Evolutionary conservation across 2,329 filamentous ascomycete genomes (phyloP).

Genomic region (Fusarium scirpi): DNA sequence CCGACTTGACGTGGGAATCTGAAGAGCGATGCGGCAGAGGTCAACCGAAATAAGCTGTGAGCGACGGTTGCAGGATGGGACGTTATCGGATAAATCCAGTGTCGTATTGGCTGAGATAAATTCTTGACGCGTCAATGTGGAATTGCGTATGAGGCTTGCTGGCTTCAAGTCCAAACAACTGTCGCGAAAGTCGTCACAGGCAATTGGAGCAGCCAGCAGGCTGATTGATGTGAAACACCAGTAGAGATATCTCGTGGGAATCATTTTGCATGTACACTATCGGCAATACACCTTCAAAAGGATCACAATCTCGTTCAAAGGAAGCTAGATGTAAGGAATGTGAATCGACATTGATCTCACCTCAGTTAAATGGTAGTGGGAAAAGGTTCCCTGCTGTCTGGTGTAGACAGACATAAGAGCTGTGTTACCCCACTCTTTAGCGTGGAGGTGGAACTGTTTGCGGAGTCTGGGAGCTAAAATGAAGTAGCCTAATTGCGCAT

Average conservation of each 20-base stretch:
- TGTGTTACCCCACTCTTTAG: background rate
- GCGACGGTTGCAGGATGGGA: constrained; percentile 19
- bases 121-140: constrained; percentile 24
- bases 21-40: constrained; percentile 17
- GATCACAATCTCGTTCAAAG: background rate
- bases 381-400: no score
- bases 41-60: constrained; percentile 13
- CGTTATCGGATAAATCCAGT: constrained; percentile 4
- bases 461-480: background rate
- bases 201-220: background rate
- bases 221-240: background rate
- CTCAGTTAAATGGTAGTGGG: background rate
- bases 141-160: background rate
- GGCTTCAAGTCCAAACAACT: constrained; percentile 12
- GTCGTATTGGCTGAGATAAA: constrained; percentile 7
- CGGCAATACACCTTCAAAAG: no score
- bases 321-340: background rate
- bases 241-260: background rate
- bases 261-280: background rate
- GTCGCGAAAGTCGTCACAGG: constrained; percentile 2
- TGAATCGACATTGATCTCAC: background rate
- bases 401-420: no score
- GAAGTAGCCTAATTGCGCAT: background rate
- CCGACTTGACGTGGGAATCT: constrained; percentile 19
- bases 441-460: background rate